These are phyloP conservation scores for Claviceps sp. DNA, from an alignment of 2,329 filamentous ascomycete species.

Conservation along the genomic window DNA sequence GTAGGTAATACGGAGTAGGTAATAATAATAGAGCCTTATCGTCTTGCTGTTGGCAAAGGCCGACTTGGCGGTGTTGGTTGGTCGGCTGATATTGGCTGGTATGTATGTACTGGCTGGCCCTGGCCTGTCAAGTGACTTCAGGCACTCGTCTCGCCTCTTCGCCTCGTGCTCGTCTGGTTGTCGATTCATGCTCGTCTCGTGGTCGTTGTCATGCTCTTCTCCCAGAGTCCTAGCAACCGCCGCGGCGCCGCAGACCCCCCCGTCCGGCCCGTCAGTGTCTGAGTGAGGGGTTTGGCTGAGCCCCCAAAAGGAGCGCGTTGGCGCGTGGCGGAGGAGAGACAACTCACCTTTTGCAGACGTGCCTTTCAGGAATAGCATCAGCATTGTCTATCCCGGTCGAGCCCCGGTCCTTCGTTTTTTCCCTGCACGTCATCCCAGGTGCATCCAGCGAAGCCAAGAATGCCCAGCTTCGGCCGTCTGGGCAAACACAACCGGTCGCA, in stretches of 20 bases:
- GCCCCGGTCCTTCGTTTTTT: neutral
- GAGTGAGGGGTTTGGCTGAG: slow-evolving; percentile 5
- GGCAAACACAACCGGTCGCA: slow-evolving; percentile 45
- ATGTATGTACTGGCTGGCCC: neutral
- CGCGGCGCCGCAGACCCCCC: neutral
- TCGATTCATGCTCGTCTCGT: no score
- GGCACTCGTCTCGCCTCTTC: neutral
- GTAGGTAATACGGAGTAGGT: no score
- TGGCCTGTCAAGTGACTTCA: neutral
- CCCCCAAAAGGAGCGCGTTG: neutral
- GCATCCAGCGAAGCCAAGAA: slow-evolving; percentile 15
- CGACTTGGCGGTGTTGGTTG: neutral
- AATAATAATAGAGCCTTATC: neutral
- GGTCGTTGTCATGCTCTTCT: no score
- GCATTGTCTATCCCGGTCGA: neutral
- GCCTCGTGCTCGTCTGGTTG: neutral
- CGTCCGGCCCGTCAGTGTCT: neutral
- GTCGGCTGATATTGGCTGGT: neutral
- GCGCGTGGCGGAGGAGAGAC: slow-evolving; percentile 1
- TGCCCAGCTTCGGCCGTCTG: slow-evolving; percentile 42
- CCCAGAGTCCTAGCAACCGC: no score
- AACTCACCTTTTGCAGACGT: slow-evolving; percentile 8
- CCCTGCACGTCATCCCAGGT: neutral
- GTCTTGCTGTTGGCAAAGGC: neutral
- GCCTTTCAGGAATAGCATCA: slow-evolving; percentile 5